These are phyloP conservation scores for Ehretia macrophylla DNA, from an alignment of 257 asterid species.

Conservation along the genomic window DNA sequence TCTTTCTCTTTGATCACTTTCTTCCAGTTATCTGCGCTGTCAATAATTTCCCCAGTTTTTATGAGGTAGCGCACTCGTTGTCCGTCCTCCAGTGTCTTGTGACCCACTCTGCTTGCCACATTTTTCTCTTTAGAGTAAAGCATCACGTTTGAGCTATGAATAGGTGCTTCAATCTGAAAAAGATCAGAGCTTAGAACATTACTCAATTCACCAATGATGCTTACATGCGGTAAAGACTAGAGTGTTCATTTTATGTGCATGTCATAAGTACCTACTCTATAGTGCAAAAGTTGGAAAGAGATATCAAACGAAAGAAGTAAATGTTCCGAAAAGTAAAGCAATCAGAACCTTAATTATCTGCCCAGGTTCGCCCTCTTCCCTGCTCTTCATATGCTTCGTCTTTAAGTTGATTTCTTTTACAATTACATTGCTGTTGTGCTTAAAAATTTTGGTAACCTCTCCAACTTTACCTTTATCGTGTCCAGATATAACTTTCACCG, in stretches of 20 bases:
- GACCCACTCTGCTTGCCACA: conserved; percentile 87
- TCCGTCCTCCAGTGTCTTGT: conserved; percentile 75
- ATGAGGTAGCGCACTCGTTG: conserved; percentile 83
- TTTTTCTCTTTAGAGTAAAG: conserved; percentile 79
- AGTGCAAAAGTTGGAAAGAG: neutral
- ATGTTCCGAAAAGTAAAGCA: neutral
- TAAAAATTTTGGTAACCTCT: conserved; percentile 63
- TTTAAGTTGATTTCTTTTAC: conserved; percentile 80
- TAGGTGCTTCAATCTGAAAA: conserved; percentile 88
- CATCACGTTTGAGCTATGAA: conserved; percentile 99
- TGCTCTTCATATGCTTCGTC: conserved; percentile 91
- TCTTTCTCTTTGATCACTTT: conserved; percentile 48
- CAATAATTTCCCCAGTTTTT: conserved; percentile 89
- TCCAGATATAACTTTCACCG: conserved; percentile 87
- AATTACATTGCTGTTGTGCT: conserved; percentile 69
- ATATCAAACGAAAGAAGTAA: neutral
- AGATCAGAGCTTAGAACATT: conserved; percentile 7
- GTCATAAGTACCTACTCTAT: conserved; percentile 2
- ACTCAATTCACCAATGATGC: neutral
- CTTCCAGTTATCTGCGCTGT: conserved; percentile 91
- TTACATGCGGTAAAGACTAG: neutral
- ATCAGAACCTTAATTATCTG: conserved; percentile 73
- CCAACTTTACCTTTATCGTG: conserved; percentile 85
- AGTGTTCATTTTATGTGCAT: neutral
- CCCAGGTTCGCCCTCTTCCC: conserved; percentile 75